These are phyloP conservation scores for Aureobasidium sp. DNA, from an alignment of 2,329 filamentous ascomycete genomes.

Conservation along the genomic window DNA sequence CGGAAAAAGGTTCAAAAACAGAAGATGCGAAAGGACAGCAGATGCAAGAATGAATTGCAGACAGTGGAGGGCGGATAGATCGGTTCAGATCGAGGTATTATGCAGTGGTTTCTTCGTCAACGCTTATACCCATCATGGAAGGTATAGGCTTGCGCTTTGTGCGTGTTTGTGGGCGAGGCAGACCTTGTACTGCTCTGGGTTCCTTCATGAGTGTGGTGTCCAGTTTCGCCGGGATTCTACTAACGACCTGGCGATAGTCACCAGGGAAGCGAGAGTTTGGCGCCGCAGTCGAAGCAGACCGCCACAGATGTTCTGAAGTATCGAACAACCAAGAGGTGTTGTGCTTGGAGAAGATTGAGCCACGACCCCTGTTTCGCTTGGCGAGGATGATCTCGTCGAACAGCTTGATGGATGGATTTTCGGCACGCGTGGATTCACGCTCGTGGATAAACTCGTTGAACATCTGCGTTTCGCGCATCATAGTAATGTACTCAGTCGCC, in stretches of 20 bases:
- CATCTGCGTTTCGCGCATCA: slow-evolving; percentile 57
- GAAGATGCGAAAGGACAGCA: not conserved
- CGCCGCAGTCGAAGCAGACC: slow-evolving; percentile 51
- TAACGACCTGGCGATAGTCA: slow-evolving; percentile 44
- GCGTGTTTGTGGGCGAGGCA: slow-evolving; percentile 52
- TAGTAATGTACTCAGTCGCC: slow-evolving; percentile 53
- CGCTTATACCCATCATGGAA: slow-evolving; percentile 26
- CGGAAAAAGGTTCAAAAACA: not conserved
- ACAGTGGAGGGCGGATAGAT: not conserved
- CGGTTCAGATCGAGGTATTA: not conserved
- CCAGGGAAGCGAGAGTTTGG: slow-evolving; percentile 45
- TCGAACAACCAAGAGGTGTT: slow-evolving; percentile 59
- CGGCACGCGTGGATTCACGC: slow-evolving; percentile 56
- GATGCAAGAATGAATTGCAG: not conserved
- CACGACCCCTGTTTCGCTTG: slow-evolving; percentile 61
- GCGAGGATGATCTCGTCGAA: slow-evolving; percentile 80
- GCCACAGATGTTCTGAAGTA: slow-evolving; percentile 71
- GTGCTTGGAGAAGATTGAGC: slow-evolving; percentile 54
- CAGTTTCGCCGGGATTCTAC: slow-evolving; percentile 67
- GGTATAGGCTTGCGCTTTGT: slow-evolving; percentile 42
- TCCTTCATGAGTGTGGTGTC: slow-evolving; percentile 86
- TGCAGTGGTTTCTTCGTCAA: not conserved
- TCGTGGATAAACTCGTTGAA: slow-evolving; percentile 84
- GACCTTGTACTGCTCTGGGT: slow-evolving; percentile 78
- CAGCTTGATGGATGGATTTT: slow-evolving; percentile 59